These are phyloP conservation scores for Chrysosphaeria jannelii DNA, from an alignment of 2,329 filamentous ascomycete genomes.

Conservation along the genomic window DNA sequence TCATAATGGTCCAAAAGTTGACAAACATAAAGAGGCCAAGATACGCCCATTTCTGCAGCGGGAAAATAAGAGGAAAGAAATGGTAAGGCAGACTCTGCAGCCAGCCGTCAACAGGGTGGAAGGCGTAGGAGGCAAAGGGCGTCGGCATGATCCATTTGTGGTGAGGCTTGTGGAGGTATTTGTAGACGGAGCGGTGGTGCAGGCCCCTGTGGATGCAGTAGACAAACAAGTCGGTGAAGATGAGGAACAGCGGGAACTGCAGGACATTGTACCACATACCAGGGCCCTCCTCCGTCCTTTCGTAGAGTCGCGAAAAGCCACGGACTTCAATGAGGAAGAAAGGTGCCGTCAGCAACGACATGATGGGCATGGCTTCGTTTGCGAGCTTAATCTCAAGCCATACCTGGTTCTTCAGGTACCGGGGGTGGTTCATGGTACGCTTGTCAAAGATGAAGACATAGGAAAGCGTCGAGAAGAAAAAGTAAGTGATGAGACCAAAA, in stretches of 20 bases:
- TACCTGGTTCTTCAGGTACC: slow-evolving; percentile 86
- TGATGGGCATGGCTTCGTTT: slow-evolving; percentile 44
- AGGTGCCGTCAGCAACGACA: slow-evolving; percentile 54
- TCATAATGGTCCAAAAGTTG: slow-evolving; percentile 92
- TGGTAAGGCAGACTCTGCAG: slow-evolving; percentile 77
- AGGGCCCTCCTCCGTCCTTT: slow-evolving; percentile 43
- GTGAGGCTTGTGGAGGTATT: slow-evolving; percentile 78
- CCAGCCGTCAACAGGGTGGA: slow-evolving; percentile 82
- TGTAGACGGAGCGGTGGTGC: slow-evolving; percentile 60
- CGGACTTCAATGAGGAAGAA: slow-evolving; percentile 62
- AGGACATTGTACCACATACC: slow-evolving; percentile 47
- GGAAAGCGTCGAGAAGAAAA: slow-evolving; percentile 51
- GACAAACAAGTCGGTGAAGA: slow-evolving; percentile 71
- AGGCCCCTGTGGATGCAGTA: slow-evolving; percentile 76
- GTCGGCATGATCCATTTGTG: slow-evolving; percentile 99
- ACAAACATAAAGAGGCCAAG: slow-evolving; percentile 69
- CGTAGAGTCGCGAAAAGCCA: slow-evolving; percentile 68
- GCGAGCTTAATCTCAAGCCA: slow-evolving; percentile 61
- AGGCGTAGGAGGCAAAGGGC: slow-evolving; percentile 73
- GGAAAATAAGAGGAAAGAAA: slow-evolving; percentile 74
- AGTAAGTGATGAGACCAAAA: slow-evolving; percentile 65
- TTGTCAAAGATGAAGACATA: slow-evolving; percentile 85
- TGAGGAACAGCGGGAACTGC: slow-evolving; percentile 69
- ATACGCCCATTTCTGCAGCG: slow-evolving; percentile 71
- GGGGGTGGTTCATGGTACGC: slow-evolving; percentile 61